Conservation (phyloP, 306 rosid species). For the Dalbergia cultrata region DNA sequence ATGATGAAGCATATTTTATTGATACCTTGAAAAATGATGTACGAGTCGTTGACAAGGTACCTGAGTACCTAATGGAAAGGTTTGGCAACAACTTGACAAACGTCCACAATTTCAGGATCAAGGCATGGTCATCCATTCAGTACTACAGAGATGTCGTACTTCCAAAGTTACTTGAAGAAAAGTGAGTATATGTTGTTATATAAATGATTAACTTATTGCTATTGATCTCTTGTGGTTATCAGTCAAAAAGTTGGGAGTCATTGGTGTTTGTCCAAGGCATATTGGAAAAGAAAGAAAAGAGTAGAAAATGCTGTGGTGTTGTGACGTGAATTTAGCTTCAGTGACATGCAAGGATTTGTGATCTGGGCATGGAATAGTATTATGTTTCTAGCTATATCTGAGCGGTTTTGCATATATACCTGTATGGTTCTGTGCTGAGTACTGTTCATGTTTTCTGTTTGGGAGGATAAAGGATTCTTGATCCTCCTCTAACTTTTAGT, state of each 20-base stretch:
- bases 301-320: slow-evolving; percentile 2
- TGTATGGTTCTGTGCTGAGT: background rate
- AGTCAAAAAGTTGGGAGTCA: slow-evolving; percentile 24
- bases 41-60: slow-evolving; percentile 81
- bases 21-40: slow-evolving; percentile 80
- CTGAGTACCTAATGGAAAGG: slow-evolving; percentile 91
- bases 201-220: slow-evolving; percentile 26
- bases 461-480: slow-evolving; percentile 6
- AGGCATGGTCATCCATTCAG: slow-evolving; percentile 90
- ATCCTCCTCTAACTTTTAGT: background rate
- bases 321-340: slow-evolving; percentile 35
- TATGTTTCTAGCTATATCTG: background rate
- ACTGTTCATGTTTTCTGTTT: slow-evolving; percentile 23
- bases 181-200: slow-evolving; percentile 61
- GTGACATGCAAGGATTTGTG: slow-evolving; percentile 20
- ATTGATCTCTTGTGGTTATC: slow-evolving; percentile 37
- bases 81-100: slow-evolving; percentile 92
- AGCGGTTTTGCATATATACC: slow-evolving; percentile 3
- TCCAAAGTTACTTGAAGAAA: slow-evolving; percentile 94
- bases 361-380: background rate
- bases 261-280: slow-evolving; percentile 40
- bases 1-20: slow-evolving; percentile 85
- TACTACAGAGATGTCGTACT: slow-evolving; percentile 86
- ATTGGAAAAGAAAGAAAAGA: slow-evolving; percentile 26
- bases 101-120: slow-evolving; percentile 94